Base-by-base conservation (phyloP, 352 stramenopile species). In the Pythium dissimile region DNA sequence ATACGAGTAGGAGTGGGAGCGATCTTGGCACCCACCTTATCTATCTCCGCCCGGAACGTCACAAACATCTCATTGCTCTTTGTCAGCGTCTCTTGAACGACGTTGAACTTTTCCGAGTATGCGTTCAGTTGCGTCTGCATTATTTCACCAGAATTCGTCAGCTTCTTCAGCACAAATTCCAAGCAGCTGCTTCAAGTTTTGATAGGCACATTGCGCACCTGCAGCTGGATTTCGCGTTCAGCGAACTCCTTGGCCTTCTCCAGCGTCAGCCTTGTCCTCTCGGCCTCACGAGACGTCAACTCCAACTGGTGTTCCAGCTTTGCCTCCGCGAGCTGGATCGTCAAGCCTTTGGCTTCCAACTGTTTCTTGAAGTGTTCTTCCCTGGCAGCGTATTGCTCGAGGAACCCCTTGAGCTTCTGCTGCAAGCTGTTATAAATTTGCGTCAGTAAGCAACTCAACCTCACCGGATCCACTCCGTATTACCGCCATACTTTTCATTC, bases 31-130 rank as follows among this genome's bases (percentile, higher is more conserved):
- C 24, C 20, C 8, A 76, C 76, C 73, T 93, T 93, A 59, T 92
- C 81, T 69, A 95, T 93, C 48, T 95, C 85, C n/a, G 84, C 66
- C 21, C 85, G 83, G 59, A 93, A 88, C 4, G 76, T 89, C 6
- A 70, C 71, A 48, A 95, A 95, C 81, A 95, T 89, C 30, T 87
- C 69, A 52, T 95, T 92, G 67, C 83, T 95, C 56, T 93, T 92
- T 16, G 72, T 77, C 10, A 95, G 73, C 9, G 83, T 95, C 39
- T 95, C 81, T 60, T 95, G 83, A 7, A 93, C 83, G 9, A 86
- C 69, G 31, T 91, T 81, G 48, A 93, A 93, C 65, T 93, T 93
- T 34, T 92, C 81, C 23, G 80, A 91, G 71, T 95, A 95, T 26
- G 80, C 76, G 48, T 77, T 86, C 23, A 95, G 59, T 68, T 95